Evolutionary conservation across 176 grass and related monocot species (phyloP).

Genomic region (Oryza coarctata): DNA sequence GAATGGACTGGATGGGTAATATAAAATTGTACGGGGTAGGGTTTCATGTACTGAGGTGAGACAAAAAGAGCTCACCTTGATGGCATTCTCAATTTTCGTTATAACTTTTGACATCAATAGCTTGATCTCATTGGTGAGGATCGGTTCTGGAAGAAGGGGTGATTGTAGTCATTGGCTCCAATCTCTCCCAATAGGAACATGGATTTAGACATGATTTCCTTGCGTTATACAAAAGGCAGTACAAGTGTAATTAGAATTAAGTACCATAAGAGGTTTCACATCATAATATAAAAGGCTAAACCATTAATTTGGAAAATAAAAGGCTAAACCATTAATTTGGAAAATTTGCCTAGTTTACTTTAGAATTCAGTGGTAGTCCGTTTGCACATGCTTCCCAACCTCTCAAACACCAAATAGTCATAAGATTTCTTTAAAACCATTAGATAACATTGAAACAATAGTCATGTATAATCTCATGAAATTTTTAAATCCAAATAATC

Average conservation of each 20-base stretch:
- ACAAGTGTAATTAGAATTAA: not conserved
- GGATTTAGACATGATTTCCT: slow-evolving; percentile 19
- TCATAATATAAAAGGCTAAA: no score
- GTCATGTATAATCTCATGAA: no score
- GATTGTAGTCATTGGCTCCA: slow-evolving; percentile 62
- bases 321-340: no score
- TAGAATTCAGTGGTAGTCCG: no score
- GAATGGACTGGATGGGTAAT: not conserved
- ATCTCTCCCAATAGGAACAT: slow-evolving; percentile 50
- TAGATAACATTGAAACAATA: no score
- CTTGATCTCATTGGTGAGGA: slow-evolving; percentile 23
- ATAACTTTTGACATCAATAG: slow-evolving; percentile 40
- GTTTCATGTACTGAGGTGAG: not conserved
- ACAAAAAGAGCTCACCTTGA: slow-evolving; percentile 19
- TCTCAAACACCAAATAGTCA: no score
- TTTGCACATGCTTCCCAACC: no score
- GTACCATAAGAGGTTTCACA: no score
- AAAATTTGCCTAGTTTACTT: no score
- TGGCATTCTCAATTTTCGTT: slow-evolving; percentile 29
- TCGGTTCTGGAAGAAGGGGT: slow-evolving; percentile 44
- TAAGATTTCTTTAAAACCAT: no score
- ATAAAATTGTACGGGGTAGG: not conserved
- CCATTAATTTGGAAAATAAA: no score
- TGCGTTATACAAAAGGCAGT: not conserved
- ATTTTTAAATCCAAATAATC: no score